These are phyloP conservation scores for Luzula sylvatica DNA, from an alignment of 176 grass and related monocot genomes.

Conservation along the genomic window DNA sequence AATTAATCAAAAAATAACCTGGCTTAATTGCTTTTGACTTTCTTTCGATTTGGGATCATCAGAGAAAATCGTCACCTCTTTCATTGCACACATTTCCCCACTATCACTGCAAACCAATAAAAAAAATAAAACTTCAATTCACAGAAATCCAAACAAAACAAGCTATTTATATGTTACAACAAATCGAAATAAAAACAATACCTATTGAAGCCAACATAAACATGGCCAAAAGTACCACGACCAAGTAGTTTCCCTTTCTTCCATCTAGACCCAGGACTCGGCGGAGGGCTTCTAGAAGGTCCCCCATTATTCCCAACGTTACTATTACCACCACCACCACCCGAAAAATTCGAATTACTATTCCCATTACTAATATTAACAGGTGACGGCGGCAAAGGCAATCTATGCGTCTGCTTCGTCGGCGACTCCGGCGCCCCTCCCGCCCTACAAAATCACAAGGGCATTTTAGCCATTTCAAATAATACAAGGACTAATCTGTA, in stretches of 20 bases:
- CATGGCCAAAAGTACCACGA: constrained; percentile 93
- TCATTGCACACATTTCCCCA: constrained; percentile 99
- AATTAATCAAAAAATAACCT: constrained; percentile 45
- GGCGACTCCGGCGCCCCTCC: constrained; percentile 81
- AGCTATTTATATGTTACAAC: not conserved
- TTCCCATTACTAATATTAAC: constrained; percentile 50
- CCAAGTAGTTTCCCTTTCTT: constrained; percentile 98
- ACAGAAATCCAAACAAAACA: not conserved
- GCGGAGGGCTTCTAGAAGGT: constrained; percentile 53
- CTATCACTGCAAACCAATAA: constrained; percentile 52
- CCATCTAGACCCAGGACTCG: constrained; percentile 87
- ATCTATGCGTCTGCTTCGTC: constrained; percentile 83
- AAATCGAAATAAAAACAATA: constrained; percentile 36
- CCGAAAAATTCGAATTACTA: constrained; percentile 37
- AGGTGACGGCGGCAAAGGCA: constrained; percentile 82
- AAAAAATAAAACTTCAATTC: constrained; percentile 18
- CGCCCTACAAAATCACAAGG: constrained; percentile 14
- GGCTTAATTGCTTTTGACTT: constrained; percentile 79
- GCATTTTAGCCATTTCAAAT: no score
- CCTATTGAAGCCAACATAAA: constrained; percentile 99
- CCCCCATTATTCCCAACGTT: constrained; percentile 20
- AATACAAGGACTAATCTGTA: no score
- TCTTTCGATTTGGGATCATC: constrained; percentile 98
- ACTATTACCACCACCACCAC: no score
- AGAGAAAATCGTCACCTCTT: constrained; percentile 97